Conservation (phyloP, 2,329 filamentous ascomycete species). For the Verticillium zaregamsianum region DNA sequence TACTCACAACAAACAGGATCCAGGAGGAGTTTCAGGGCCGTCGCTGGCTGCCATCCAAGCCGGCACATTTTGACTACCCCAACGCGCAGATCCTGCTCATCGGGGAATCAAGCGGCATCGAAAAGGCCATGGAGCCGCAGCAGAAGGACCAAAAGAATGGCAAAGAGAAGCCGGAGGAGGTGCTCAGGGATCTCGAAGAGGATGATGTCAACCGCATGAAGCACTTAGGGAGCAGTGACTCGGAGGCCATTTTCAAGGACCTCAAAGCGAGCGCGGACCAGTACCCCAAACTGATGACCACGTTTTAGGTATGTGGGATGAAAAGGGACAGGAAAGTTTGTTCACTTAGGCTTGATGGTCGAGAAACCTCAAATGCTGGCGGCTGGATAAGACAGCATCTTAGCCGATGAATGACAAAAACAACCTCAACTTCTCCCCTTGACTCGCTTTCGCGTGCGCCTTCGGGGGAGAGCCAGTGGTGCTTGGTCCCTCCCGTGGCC, state of each 20-base stretch:
- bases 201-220: conserved; percentile 68
- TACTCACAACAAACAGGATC: conserved; percentile 39
- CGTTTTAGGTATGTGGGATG: conserved; percentile 31
- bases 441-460: neutral
- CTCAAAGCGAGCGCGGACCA: conserved; percentile 49
- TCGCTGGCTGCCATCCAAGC: conserved; percentile 71
- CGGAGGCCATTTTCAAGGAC: conserved; percentile 41
- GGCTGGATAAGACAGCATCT: no score
- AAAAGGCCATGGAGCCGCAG: conserved; percentile 51
- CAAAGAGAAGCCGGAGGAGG: conserved; percentile 63
- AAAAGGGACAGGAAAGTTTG: neutral
- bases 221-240: conserved; percentile 40
- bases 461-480: neutral
- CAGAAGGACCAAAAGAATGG: conserved; percentile 52
- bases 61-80: conserved; percentile 69
- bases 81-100: conserved; percentile 77
- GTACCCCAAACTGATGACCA: conserved; percentile 59
- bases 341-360: neutral
- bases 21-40: conserved; percentile 67
- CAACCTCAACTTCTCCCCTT: neutral
- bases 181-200: conserved; percentile 69
- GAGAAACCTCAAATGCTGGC: no score
- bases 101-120: conserved; percentile 58
- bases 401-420: neutral
- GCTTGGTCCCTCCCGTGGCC: neutral